Percentiles rank a stretch among this genome's conserved stretches.
These are phyloP conservation scores for Thalassiosira oceanica DNA, from an alignment of 352 stramenopile genomes.

Conservation along the genomic window DNA sequence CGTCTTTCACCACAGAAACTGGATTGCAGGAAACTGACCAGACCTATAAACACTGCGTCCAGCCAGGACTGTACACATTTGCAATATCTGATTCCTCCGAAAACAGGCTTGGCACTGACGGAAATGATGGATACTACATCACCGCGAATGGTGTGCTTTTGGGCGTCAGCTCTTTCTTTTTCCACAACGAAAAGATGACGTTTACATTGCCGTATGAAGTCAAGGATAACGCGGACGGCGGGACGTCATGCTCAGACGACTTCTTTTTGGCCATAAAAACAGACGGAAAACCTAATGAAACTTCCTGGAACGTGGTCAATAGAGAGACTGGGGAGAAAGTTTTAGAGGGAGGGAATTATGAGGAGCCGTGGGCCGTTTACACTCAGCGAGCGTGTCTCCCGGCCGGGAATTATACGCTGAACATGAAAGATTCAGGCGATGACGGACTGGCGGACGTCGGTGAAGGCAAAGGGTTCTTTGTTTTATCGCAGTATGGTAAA, in stretches of 20 bases:
- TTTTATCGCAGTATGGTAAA: conserved; percentile 36
- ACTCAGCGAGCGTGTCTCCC: conserved; percentile 39
- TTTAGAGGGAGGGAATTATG: conserved; percentile 34
- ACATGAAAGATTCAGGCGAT: conserved; percentile 22
- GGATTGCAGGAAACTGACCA: not conserved
- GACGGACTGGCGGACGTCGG: conserved; percentile 39
- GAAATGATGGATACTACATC: conserved; percentile 39
- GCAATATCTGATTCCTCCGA: conserved; percentile 27
- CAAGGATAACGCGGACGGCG: conserved; percentile 10
- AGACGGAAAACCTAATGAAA: conserved; percentile 38
- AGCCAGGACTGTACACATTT: conserved; percentile 36
- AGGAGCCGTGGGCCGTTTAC: conserved; percentile 24
- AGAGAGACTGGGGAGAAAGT: conserved; percentile 19
- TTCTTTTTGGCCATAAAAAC: conserved; percentile 37
- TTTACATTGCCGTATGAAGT: conserved; percentile 32
- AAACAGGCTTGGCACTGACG: conserved; percentile 28
- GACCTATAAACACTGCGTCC: conserved; percentile 24
- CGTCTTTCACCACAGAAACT: not conserved
- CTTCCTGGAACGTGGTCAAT: conserved; percentile 34
- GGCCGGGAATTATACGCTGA: conserved; percentile 39
- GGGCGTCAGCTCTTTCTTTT: conserved; percentile 46
- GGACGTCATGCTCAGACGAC: conserved; percentile 34
- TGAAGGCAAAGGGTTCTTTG: conserved; percentile 33
- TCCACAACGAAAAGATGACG: conserved; percentile 43
- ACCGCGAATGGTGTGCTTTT: conserved; percentile 27